Percentiles rank a stretch among this genome's conserved stretches.
Evolutionary conservation across 2,329 filamentous ascomycete species (phyloP).

Genomic region (Trichoderma brevicompactum): DNA sequence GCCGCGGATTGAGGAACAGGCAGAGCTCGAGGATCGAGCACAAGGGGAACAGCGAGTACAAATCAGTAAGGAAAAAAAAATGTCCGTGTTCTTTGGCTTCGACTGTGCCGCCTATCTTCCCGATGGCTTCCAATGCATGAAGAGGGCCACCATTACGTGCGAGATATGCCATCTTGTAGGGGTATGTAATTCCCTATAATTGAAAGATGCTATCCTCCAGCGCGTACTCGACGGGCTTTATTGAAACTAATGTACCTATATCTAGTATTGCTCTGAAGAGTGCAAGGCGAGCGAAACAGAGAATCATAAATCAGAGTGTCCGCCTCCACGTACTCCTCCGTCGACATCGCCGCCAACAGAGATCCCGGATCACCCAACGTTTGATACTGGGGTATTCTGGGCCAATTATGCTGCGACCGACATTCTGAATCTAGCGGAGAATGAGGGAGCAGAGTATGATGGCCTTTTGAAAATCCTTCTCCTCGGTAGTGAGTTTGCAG

Average conservation of each 20-base stretch:
- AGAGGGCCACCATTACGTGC: constrained; percentile 27
- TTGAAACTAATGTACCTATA: not conserved
- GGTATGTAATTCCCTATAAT: constrained; percentile 24
- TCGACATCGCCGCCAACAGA: too few species aligned
- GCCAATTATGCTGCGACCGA: constrained; percentile 34
- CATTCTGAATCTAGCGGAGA: constrained; percentile 36
- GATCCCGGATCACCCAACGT: not conserved
- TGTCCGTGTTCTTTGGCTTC: not conserved
- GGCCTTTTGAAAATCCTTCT: constrained; percentile 34
- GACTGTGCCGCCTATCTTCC: constrained; percentile 26
- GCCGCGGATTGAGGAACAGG: too few species aligned
- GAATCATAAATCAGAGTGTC: constrained; percentile 28
- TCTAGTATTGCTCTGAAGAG: constrained; percentile 35
- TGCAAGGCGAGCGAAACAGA: constrained; percentile 31
- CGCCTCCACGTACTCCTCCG: not conserved
- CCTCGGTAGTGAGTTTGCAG: constrained; percentile 31
- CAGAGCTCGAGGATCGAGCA: too few species aligned
- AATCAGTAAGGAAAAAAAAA: too few species aligned
- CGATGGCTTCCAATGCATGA: constrained; percentile 14
- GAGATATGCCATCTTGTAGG: constrained; percentile 33
- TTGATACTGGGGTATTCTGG: constrained; percentile 28
- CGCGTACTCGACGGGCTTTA: not conserved
- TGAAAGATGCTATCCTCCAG: not conserved
- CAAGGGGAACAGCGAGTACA: too few species aligned
- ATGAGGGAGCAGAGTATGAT: constrained; percentile 36